phyloP scores from a whole-genome alignment of 768 basidiomycete genomes.

The Mycena rosella region DNA sequence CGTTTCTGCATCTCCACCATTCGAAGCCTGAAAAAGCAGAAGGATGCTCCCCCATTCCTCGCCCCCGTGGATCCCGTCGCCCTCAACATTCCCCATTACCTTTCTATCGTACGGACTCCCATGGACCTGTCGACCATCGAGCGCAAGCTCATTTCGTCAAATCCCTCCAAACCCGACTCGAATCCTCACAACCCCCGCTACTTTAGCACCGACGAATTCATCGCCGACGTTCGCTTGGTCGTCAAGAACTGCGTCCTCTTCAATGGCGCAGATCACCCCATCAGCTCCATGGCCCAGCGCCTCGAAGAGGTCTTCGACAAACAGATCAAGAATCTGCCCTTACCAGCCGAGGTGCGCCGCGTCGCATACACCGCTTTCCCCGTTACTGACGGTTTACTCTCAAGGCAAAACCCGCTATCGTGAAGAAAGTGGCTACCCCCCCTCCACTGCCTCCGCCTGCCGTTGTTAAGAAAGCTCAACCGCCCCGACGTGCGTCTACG shows the following conservation, averaged over 20 bases:
- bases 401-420: constrained; percentile 54
- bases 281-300: constrained; percentile 84
- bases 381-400: constrained; percentile 10
- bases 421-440: constrained; percentile 63
- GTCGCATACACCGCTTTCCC: constrained; percentile 10
- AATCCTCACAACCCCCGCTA: constrained; percentile 85
- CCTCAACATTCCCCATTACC: constrained; percentile 90
- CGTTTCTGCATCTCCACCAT: constrained; percentile 85
- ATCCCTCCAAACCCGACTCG: constrained; percentile 80
- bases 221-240: constrained; percentile 87
- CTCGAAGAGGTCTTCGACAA: constrained; percentile 91
- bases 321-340: constrained; percentile 86
- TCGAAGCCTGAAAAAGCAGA: constrained; percentile 86
- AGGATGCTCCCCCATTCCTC: constrained; percentile 86
- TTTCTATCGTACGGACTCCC: constrained; percentile 85
- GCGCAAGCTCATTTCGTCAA: constrained; percentile 85
- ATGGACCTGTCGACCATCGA: constrained; percentile 97
- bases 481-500: constrained; percentile 79
- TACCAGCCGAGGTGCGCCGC: constrained; percentile 75
- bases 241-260: constrained; percentile 91
- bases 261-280: constrained; percentile 91
- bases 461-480: constrained; percentile 57
- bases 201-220: constrained; percentile 80
- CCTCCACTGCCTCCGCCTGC: constrained; percentile 59
- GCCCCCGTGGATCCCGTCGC: constrained; percentile 91